Evolutionary conservation across 164 flowering plant genomes (phyloP).

Genomic region (Stephania yunnanensis): DNA sequence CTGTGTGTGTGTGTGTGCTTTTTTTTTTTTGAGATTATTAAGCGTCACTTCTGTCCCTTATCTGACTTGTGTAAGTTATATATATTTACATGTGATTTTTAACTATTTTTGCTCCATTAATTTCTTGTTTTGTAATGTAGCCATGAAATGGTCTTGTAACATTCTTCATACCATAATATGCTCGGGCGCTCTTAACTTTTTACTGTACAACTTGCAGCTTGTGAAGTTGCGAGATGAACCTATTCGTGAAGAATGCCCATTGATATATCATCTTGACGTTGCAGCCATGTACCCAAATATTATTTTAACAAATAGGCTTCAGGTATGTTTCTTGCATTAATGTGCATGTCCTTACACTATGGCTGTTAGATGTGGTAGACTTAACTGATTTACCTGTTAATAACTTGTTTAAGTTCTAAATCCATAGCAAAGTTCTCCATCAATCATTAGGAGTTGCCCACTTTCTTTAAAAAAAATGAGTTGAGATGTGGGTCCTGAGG

Average conservation of each 20-base stretch:
- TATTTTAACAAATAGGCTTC: constrained; percentile 96
- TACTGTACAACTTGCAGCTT: constrained; percentile 46
- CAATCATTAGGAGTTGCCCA: too few relatives aligned
- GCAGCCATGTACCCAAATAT: constrained; percentile 99
- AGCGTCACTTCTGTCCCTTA: too few relatives aligned
- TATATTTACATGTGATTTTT: too few relatives aligned
- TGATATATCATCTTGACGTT: constrained; percentile 97
- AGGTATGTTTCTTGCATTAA: constrained; percentile 41
- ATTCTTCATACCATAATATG: background rate
- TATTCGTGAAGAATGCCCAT: constrained; percentile 81
- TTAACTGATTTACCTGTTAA: too few relatives aligned
- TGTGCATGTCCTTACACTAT: background rate
- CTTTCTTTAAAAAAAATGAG: too few relatives aligned
- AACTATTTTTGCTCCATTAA: background rate
- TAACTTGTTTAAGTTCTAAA: too few relatives aligned
- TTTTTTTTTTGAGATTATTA: too few relatives aligned
- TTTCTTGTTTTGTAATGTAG: background rate
- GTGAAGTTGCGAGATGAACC: constrained; percentile 62
- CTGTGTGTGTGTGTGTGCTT: too few relatives aligned
- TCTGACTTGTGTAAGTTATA: too few relatives aligned
- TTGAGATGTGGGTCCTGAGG: too few relatives aligned
- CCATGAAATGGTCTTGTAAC: background rate
- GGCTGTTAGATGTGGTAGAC: too few relatives aligned
- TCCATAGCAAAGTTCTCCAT: too few relatives aligned
- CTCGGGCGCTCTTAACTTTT: background rate